Base-by-base conservation (phyloP, 768 basidiomycete genomes). In the Xerocomellus chrysenteron region DNA sequence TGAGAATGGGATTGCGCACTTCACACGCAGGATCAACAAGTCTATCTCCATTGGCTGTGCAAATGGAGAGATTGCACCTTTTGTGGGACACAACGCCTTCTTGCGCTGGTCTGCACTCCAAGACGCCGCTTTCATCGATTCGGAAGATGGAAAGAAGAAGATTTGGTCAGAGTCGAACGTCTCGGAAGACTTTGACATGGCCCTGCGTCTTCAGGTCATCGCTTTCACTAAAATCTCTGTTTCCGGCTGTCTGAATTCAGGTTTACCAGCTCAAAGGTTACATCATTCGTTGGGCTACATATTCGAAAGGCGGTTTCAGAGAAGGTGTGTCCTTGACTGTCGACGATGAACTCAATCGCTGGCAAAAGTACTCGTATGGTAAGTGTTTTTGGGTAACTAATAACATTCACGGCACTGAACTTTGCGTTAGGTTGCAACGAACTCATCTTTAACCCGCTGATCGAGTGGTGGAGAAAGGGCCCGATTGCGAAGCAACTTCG, bases 1-100 rank as follows among this genome's bases (percentile, higher is more conserved):
- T 66, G 93, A 96, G 68, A 93, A 93, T 63, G 91, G 90, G 28
- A 91, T 95, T 59, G 84, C 93, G n/a, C 86, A 90, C 69, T 96
- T 96, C 71, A 95, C 93, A 5, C 83, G 86, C n/a, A 80, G 91
- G 36, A 92, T 95, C 74, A 93, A 95, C 73, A 85, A 85, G 70
- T 85, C 81, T 61, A 92, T 92, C 42, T 90, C 89, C 0, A 81
- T 92, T 74, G 83, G 84, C 16, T 85, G 84, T 65, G 85, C 90
- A 0, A 92, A 92, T 58, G 90, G 90, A 16, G 88, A 92, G 65
- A 79, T 91, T 1, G 70, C 70, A 2, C 90, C 90, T 4, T 92
- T 92, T 62, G 90, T 92, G 26, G 90, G 90, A 8, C 91, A 93
- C 71, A 92, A 94, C 54, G 91, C 92, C 11, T 96, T 94, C 73